Evolutionary conservation across 768 basidiomycete genomes (phyloP).

Genomic region (Trichaptum fuscoviolaceum): DNA sequence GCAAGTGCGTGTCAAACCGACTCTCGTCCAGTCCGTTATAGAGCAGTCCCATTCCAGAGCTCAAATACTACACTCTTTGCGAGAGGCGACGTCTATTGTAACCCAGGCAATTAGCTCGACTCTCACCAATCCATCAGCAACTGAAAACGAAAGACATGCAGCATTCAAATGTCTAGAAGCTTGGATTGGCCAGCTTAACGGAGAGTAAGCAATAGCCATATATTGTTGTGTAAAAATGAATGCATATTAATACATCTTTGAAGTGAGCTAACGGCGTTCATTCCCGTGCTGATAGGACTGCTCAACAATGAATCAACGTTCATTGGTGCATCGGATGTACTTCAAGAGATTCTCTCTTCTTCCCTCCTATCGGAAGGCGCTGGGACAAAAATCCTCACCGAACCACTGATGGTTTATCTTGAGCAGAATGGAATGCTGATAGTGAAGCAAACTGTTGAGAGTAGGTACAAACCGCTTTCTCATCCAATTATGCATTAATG

Average conservation of each 20-base stretch:
- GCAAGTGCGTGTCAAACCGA: slow-evolving; percentile 49
- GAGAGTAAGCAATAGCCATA: slow-evolving; percentile 43
- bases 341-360: slow-evolving; percentile 74
- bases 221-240: slow-evolving; percentile 3
- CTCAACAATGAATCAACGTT: slow-evolving; percentile 48
- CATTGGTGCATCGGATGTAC: slow-evolving; percentile 58
- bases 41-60: slow-evolving; percentile 33
- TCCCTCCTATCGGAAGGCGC: slow-evolving; percentile 68
- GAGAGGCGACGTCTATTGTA: slow-evolving; percentile 66
- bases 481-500: slow-evolving; percentile 5
- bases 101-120: slow-evolving; percentile 59
- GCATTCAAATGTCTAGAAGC: slow-evolving; percentile 78
- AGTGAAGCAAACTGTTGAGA: slow-evolving; percentile 29
- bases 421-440: slow-evolving; percentile 49
- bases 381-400: slow-evolving; percentile 68
- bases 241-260: slow-evolving; percentile 2
- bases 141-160: slow-evolving; percentile 50
- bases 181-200: slow-evolving; percentile 70
- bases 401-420: slow-evolving; percentile 82
- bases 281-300: slow-evolving; percentile 54
- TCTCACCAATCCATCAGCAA: slow-evolving; percentile 36
- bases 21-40: slow-evolving; percentile 7
- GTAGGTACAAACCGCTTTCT: slow-evolving; percentile 24
- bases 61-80: slow-evolving; percentile 60
- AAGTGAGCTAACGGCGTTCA: slow-evolving; percentile 67